phyloP scores from a whole-genome alignment of 31 red algal species.

The Asparagopsis taxiformis region DNA sequence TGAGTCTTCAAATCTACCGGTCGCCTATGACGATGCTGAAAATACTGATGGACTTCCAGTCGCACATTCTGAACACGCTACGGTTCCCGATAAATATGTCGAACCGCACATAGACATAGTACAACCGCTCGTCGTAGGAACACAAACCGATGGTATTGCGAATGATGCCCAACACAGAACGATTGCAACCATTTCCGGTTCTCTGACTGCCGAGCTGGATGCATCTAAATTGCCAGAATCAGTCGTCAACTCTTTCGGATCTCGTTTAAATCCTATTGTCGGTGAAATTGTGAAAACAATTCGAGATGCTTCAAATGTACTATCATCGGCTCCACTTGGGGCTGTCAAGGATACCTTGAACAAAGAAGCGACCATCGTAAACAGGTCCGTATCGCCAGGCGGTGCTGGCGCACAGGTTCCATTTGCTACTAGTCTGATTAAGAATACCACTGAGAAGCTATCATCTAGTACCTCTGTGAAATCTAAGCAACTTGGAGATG shows the following conservation, averaged over 20 bases:
- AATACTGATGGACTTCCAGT: not conserved
- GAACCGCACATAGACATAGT: not conserved
- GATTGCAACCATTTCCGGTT: not conserved
- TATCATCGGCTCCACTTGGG: slow-evolving; percentile 10
- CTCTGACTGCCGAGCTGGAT: not conserved
- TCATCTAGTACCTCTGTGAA: not conserved
- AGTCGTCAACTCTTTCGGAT: not conserved
- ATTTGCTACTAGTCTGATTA: not conserved
- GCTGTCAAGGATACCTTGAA: not conserved
- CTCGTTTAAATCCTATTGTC: slow-evolving; percentile 13
- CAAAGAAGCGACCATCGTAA: not conserved
- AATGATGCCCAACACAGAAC: too few relatives aligned
- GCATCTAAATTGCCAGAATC: not conserved
- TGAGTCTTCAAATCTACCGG: not conserved
- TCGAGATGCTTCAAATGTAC: slow-evolving; percentile 20
- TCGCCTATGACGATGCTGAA: not conserved
- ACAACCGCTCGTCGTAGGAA: not conserved
- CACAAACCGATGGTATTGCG: not conserved
- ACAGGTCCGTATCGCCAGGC: not conserved
- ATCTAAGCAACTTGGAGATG: not conserved
- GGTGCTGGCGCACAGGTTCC: not conserved
- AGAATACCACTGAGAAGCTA: not conserved
- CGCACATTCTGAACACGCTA: not conserved
- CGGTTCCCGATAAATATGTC: not conserved
- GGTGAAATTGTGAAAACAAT: slow-evolving; percentile 29